Evolutionary conservation across 2,329 filamentous ascomycete species (phyloP).

Genomic region (Raffaelea arxii): DNA sequence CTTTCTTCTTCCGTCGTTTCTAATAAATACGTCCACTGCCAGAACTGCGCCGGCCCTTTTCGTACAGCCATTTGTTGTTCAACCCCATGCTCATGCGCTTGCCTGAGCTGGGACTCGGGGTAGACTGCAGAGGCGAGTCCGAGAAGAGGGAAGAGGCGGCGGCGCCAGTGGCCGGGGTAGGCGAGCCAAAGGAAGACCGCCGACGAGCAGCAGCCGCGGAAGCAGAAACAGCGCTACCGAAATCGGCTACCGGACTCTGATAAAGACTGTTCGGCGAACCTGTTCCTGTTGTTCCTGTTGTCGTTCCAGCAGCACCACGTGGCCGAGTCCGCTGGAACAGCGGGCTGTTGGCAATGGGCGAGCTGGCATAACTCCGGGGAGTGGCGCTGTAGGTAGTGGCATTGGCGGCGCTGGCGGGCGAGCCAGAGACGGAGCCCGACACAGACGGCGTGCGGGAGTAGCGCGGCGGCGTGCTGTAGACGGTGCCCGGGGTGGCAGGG

Average conservation of each 20-base stretch:
- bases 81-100: constrained; percentile 67
- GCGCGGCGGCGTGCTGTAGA: constrained; percentile 76
- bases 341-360: constrained; percentile 41
- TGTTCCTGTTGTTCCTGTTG: no score
- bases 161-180: constrained; percentile 40
- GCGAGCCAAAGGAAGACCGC: constrained; percentile 54
- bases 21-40: constrained; percentile 20
- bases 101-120: constrained; percentile 56
- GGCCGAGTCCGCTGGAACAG: constrained; percentile 60
- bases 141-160: constrained; percentile 35
- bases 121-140: constrained; percentile 42
- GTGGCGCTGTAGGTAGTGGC: constrained; percentile 17
- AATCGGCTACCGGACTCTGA: background rate
- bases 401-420: constrained; percentile 3
- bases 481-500: constrained; percentile 57
- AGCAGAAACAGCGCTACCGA: background rate
- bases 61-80: constrained; percentile 93
- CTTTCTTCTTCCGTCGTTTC: constrained; percentile 1
- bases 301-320: constrained; percentile 17
- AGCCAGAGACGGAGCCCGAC: constrained; percentile 51
- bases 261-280: constrained; percentile 5
- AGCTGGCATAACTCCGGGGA: constrained; percentile 21
- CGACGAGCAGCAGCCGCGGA: constrained; percentile 38
- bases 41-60: constrained; percentile 58
- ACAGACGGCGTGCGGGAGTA: constrained; percentile 68